These are phyloP conservation scores for Ustilago loliicola DNA, from an alignment of 1,284 basidiomycete species.

Conservation along the genomic window DNA sequence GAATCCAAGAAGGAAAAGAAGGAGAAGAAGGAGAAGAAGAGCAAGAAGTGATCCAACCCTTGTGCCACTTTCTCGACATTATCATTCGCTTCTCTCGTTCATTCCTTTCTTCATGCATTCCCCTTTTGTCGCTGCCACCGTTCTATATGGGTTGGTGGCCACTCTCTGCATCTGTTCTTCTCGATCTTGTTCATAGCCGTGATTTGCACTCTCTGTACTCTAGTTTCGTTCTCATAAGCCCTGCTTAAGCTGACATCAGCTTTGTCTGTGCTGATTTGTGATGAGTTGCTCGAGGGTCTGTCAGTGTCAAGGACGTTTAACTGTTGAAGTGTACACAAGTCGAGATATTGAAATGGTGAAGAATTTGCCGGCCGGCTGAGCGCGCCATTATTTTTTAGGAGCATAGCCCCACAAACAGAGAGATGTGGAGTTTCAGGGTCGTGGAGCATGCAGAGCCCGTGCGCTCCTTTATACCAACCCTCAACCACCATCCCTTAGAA, in stretches of 20 bases:
- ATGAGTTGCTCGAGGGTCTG: neutral
- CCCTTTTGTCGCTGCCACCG: neutral
- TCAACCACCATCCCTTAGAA: neutral
- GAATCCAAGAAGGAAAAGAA: slow-evolving; percentile 60
- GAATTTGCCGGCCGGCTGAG: slow-evolving; percentile 25
- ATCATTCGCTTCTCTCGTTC: too few species aligned
- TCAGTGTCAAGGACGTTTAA: too few species aligned
- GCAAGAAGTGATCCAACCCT: slow-evolving; percentile 16
- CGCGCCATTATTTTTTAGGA: neutral
- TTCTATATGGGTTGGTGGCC: neutral
- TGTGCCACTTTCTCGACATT: neutral
- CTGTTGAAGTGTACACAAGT: neutral
- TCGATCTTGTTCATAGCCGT: slow-evolving; percentile 24
- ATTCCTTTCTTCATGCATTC: neutral
- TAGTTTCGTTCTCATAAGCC: slow-evolving; percentile 20
- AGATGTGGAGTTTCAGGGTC: slow-evolving; percentile 26
- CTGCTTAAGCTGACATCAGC: neutral
- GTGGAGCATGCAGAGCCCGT: slow-evolving; percentile 18
- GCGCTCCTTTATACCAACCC: neutral
- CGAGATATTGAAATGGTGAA: neutral
- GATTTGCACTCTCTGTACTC: slow-evolving; percentile 34
- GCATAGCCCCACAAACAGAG: slow-evolving; percentile 10
- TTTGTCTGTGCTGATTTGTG: neutral
- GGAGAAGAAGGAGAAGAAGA: slow-evolving; percentile 57
- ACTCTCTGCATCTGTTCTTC: neutral